A percentile compares a stretch with the other conserved stretches of the same genome.
Conservation (phyloP, 495 filamentous ascomycete species). For the Penicillium arizonense region DNA sequence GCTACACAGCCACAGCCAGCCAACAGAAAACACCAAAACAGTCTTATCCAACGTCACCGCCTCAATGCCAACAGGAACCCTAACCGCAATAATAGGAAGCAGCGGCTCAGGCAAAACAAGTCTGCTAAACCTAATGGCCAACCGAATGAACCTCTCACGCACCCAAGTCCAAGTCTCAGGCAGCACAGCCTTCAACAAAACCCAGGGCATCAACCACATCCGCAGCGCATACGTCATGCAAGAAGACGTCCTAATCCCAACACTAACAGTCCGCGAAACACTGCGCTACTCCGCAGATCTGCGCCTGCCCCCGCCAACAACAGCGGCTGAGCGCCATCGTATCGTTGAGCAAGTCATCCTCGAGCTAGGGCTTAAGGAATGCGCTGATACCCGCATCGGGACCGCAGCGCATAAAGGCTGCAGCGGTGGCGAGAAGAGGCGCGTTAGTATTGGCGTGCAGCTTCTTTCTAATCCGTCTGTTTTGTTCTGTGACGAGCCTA, state of each 20-base stretch:
- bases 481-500: constrained; percentile 73
- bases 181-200: constrained; percentile 55
- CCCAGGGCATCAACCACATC: constrained; percentile 47
- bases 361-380: constrained; percentile 71
- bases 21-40: constrained; percentile 14
- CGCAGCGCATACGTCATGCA: constrained; percentile 75
- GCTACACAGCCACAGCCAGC: constrained; percentile 18
- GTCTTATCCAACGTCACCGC: constrained; percentile 56
- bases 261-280: constrained; percentile 71
- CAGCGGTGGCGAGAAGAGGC: constrained; percentile 72
- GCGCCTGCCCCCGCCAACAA: constrained; percentile 60
- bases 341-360: constrained; percentile 73
- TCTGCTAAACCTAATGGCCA: constrained; percentile 66
- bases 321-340: constrained; percentile 51
- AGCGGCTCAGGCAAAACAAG: constrained; percentile 75
- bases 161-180: constrained; percentile 50
- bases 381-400: constrained; percentile 68
- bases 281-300: constrained; percentile 69
- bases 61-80: constrained; percentile 55
- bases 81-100: constrained; percentile 72
- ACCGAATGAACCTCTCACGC: constrained; percentile 53
- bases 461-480: constrained; percentile 72
- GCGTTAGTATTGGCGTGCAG: constrained; percentile 72
- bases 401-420: constrained; percentile 67
- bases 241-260: constrained; percentile 68